These are phyloP conservation scores for Blastocystis sp. DNA, from an alignment of 352 stramenopile species.

Conservation along the genomic window DNA sequence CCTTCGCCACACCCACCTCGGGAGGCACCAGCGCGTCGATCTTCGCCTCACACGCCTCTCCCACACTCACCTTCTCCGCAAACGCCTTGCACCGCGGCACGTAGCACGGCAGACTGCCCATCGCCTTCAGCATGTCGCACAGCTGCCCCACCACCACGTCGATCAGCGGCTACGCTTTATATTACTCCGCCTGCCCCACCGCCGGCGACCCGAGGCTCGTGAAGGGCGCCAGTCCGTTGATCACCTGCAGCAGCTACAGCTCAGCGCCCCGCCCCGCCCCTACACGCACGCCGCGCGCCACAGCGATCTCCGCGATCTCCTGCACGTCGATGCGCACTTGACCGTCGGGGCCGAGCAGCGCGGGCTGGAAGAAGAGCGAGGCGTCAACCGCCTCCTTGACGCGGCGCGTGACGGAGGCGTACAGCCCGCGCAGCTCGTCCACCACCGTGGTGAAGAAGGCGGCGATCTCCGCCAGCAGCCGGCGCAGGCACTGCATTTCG, in stretches of 20 bases:
- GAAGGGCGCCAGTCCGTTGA: constrained; percentile 53
- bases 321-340: constrained; percentile 37
- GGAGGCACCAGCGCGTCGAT: constrained; percentile 30
- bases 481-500: not conserved
- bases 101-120: constrained; percentile 1
- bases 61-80: constrained; percentile 11
- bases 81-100: constrained; percentile 9
- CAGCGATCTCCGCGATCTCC: constrained; percentile 26
- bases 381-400: not conserved
- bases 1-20: constrained; percentile 5
- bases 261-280: not conserved
- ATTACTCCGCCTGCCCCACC: not conserved
- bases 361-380: not conserved
- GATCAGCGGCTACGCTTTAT: constrained; percentile 35
- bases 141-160: constrained; percentile 29
- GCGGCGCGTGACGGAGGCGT: not conserved
- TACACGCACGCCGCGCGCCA: constrained; percentile 26
- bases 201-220: constrained; percentile 40
- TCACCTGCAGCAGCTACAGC: constrained; percentile 36
- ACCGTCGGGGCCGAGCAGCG: not conserved
- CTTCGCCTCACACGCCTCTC: not conserved
- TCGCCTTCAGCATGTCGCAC: constrained; percentile 1
- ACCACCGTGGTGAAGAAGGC: constrained; percentile 40
- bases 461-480: not conserved
- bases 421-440: constrained; percentile 28